Evolutionary conservation across 106 monocot genomes (phyloP).

Genomic region (Posidonia australis): DNA sequence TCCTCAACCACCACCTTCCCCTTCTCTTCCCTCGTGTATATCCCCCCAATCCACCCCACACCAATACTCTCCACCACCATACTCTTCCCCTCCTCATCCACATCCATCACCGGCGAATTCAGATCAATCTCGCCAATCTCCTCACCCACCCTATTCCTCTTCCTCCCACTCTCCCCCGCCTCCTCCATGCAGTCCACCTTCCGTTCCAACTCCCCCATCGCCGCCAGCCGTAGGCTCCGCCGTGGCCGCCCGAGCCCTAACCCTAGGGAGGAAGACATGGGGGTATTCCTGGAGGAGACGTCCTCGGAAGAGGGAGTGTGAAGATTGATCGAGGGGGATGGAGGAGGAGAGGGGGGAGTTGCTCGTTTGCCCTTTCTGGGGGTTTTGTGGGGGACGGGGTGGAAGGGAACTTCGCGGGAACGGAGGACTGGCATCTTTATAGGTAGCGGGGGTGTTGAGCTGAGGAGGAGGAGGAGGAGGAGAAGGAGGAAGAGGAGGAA

Average conservation of each 20-base stretch:
- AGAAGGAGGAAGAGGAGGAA: neutral
- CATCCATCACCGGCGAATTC: neutral
- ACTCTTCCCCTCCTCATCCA: slow-evolving; percentile 3
- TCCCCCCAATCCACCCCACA: neutral
- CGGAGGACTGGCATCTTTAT: slow-evolving; percentile 10
- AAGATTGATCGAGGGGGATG: slow-evolving; percentile 7
- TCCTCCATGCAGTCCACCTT: neutral
- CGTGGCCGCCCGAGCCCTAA: slow-evolving; percentile 2
- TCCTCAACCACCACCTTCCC: slow-evolving; percentile 29
- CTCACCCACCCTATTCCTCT: neutral
- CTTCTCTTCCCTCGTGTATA: slow-evolving; percentile 15
- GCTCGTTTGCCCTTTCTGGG: neutral
- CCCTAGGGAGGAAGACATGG: neutral
- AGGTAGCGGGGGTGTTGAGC: neutral
- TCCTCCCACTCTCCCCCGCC: slow-evolving; percentile 8
- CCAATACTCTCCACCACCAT: slow-evolving; percentile 5
- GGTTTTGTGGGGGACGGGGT: neutral
- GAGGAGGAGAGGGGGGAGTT: no score
- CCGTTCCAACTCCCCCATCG: neutral
- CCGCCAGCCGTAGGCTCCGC: slow-evolving; percentile 38
- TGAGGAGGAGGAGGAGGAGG: slow-evolving; percentile 2
- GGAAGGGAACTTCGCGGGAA: slow-evolving; percentile 8
- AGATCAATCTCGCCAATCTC: neutral
- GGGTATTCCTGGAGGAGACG: neutral
- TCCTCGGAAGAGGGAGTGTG: slow-evolving; percentile 9